Evolutionary conservation across 305 asterid genomes (phyloP), one percentile per base, ranked within the genome.

Genomic region (Ruellia speciosa): DNA sequence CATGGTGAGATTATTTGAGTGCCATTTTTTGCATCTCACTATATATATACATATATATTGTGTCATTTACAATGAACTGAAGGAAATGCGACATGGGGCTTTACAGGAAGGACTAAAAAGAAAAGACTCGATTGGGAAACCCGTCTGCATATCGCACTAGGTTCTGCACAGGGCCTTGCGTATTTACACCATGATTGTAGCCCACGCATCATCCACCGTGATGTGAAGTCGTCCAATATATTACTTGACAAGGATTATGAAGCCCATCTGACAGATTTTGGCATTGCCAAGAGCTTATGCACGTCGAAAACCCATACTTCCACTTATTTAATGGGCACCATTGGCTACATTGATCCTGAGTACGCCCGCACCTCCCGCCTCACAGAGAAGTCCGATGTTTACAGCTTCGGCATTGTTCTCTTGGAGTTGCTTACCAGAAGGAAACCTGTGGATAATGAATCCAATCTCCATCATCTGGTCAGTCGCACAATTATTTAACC

Each of bases 281-380:
- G 97, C 65, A 88, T 92, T 53, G 99, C 99, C 19, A 92, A 92
- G 82, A 82, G 77, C 67, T 55, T 92, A 7, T 86, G 97, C 72
- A 18, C 79, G 2, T 79, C 95, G 0, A 88, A 86, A 60, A 73
- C 94, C 41, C 80, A 82, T 52, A 88, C 95, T 13, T 88, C 97
- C 8, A 92, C 99, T 14, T 82, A 73, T 55, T 49, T 92, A 17
- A 78, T 88, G 89, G 99, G 99, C 28, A 92, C 99, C 7, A 88
- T 92, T n/a, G 99, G 99, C 49, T 92, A 92, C 68, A 86, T 92
- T 5, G 99, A 92, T 56, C 99, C 99, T 0, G 99, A 92, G 67
- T 92, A 92, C 51, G 99, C 99, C 10, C 86, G 95, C 0, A 92
- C 97, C 4, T 86, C 95, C 11, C 95, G 96, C 8, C 87, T 92